Conservation (phyloP, 108 stramenopile species). For the Nitzschia palea region DNA sequence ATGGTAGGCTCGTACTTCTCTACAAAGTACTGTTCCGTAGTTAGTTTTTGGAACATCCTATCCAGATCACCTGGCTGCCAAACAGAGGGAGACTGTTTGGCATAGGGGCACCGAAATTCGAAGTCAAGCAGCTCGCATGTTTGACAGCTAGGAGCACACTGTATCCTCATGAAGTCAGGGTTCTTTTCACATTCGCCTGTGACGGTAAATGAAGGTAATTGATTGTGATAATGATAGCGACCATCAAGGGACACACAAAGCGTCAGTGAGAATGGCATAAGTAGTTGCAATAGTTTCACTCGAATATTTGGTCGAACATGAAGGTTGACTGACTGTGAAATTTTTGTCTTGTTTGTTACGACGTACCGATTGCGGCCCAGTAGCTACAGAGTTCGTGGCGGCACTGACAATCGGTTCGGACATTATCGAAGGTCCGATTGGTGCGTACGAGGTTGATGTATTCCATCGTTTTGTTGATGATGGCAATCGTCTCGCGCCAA, state of each 20-base stretch:
- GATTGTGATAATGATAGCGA: too few species aligned
- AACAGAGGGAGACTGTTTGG: constrained; percentile 30
- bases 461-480: constrained; percentile 31
- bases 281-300: too few species aligned
- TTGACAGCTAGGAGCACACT: constrained; percentile 61
- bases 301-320: too few species aligned
- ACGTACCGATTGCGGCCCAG: constrained; percentile 67
- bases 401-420: constrained; percentile 47
- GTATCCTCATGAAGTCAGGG: constrained; percentile 58
- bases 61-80: constrained; percentile 63
- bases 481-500: not conserved
- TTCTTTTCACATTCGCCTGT: constrained; percentile 69
- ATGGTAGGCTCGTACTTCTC: constrained; percentile 25
- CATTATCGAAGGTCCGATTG: constrained; percentile 18
- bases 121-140: constrained; percentile 26
- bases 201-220: too few species aligned
- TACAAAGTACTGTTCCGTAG: constrained; percentile 21
- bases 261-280: too few species aligned
- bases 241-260: too few species aligned
- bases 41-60: constrained; percentile 63
- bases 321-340: too few species aligned
- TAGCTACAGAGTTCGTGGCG: constrained; percentile 61
- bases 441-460: constrained; percentile 46
- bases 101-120: constrained; percentile 48
- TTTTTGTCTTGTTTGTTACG: too few species aligned